Percentiles rank a stretch among this genome's conserved stretches.
Evolutionary conservation across 179 eudicot genomes (phyloP).

Genomic region (Heliamphora ciliata): DNA sequence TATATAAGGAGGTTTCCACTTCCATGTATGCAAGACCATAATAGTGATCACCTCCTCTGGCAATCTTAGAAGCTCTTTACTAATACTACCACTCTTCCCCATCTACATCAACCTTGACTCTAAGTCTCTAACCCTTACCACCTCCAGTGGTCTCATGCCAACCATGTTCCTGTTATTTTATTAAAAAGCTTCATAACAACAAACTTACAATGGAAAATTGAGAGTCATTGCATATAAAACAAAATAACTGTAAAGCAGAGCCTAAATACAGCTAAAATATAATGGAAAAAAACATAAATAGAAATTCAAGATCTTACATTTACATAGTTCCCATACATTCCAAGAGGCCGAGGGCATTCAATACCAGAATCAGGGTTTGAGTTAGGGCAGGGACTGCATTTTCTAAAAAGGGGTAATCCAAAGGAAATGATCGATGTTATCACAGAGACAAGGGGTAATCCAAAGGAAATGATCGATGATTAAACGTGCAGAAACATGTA

Average conservation of each 20-base stretch:
- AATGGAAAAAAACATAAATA: conserved; percentile 9
- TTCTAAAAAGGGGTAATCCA: conserved; percentile 88
- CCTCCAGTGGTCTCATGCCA: not conserved
- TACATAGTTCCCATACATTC: conserved; percentile 95
- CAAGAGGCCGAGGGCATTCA: conserved; percentile 96
- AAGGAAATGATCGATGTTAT: conserved; percentile 85
- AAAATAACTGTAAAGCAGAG: not conserved
- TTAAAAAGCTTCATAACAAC: not conserved
- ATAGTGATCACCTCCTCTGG: not conserved
- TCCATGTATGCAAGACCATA: too few relatives aligned
- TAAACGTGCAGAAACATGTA: not conserved
- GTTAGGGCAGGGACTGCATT: conserved; percentile 88
- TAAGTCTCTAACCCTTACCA: not conserved
- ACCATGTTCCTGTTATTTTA: not conserved
- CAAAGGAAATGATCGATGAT: conserved; percentile 27
- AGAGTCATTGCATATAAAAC: not conserved
- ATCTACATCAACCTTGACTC: not conserved
- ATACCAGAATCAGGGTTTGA: conserved; percentile 48
- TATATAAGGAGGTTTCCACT: too few relatives aligned
- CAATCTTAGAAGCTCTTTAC: not conserved
- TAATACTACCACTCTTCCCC: not conserved
- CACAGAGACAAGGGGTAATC: conserved; percentile 74
- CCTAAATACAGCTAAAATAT: not conserved
- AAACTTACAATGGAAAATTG: not conserved
- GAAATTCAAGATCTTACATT: conserved; percentile 50